Conservation (phyloP, 2,329 filamentous ascomycete genomes). For the Dichotomopilus funicola region DNA sequence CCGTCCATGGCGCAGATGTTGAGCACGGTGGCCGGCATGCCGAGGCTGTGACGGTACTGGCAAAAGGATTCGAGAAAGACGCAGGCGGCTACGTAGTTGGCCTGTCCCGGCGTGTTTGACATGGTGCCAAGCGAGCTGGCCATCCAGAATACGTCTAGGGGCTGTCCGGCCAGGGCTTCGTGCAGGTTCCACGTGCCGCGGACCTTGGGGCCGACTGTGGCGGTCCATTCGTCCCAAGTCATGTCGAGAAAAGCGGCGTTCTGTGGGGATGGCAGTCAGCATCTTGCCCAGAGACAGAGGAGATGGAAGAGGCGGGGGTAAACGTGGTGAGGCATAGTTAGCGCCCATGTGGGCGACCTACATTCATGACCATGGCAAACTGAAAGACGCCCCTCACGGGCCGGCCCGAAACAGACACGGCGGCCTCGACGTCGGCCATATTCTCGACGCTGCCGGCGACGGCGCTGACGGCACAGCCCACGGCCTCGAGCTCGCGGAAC, state of each 20-base stretch:
- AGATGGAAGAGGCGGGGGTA: neutral
- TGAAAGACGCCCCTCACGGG: neutral
- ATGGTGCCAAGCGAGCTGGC: slow-evolving; percentile 25
- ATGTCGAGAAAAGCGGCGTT: neutral
- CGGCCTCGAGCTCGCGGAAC: neutral
- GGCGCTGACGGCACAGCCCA: neutral
- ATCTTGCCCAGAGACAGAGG: too few relatives aligned
- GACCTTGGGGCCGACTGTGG: neutral
- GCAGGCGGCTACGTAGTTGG: slow-evolving; percentile 32
- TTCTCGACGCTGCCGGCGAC: neutral
- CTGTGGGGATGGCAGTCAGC: neutral
- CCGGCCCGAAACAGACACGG: neutral
- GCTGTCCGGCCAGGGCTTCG: neutral
- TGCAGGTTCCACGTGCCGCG: slow-evolving; percentile 2
- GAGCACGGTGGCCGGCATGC: slow-evolving; percentile 25
- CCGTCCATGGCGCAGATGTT: slow-evolving; percentile 23
- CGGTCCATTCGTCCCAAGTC: neutral
- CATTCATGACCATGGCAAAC: neutral
- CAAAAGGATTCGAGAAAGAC: slow-evolving; percentile 29
- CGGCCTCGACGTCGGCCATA: neutral
- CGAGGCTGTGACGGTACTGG: slow-evolving; percentile 23
- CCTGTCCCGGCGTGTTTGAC: slow-evolving; percentile 28
- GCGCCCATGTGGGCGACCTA: too few relatives aligned
- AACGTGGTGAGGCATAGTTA: too few relatives aligned
- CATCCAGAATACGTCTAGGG: slow-evolving; percentile 3